Conservation (phyloP, 1,139 yeast species). For the Wickerhamiella infanticola region DNA sequence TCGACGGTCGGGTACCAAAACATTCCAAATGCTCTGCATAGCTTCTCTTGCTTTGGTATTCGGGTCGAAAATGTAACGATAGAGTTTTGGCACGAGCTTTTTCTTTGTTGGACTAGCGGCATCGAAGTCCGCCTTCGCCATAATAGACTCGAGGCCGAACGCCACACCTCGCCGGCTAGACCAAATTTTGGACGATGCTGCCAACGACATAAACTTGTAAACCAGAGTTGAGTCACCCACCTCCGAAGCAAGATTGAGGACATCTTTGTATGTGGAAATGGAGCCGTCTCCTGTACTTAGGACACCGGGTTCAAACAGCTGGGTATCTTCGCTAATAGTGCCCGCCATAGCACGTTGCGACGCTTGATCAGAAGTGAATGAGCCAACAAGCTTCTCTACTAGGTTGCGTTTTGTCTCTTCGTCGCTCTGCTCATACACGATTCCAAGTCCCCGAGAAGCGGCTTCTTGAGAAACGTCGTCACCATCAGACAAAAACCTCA, state of each 20-base stretch:
- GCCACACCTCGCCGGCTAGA: slow-evolving; percentile 88
- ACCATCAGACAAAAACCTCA: slow-evolving; percentile 58
- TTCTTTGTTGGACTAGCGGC: slow-evolving; percentile 37
- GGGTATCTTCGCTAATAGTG: slow-evolving; percentile 60
- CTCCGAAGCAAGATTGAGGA: slow-evolving; percentile 73
- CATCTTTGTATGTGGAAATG: slow-evolving; percentile 68
- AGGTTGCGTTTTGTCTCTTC: slow-evolving; percentile 51
- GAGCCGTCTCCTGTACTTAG: slow-evolving; percentile 73
- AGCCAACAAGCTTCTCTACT: slow-evolving; percentile 56
- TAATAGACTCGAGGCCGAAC: slow-evolving; percentile 73
- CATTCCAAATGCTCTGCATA: slow-evolving; percentile 81
- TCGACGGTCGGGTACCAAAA: slow-evolving; percentile 49
- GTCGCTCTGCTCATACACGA: slow-evolving; percentile 69
- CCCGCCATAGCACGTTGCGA: slow-evolving; percentile 38
- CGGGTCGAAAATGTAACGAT: slow-evolving; percentile 77
- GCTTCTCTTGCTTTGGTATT: slow-evolving; percentile 56
- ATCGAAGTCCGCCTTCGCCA: slow-evolving; percentile 60
- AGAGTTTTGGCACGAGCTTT: slow-evolving; percentile 65
- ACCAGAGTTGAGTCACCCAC: slow-evolving; percentile 92
- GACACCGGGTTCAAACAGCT: slow-evolving; percentile 70
- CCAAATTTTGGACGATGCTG: slow-evolving; percentile 82
- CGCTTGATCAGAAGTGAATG: slow-evolving; percentile 49
- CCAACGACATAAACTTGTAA: slow-evolving; percentile 85
- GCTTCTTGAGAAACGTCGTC: slow-evolving; percentile 83
- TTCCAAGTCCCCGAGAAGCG: slow-evolving; percentile 75